Conservation (phyloP, 148 eudicot species). For the Chenopodium berlandieri region DNA sequence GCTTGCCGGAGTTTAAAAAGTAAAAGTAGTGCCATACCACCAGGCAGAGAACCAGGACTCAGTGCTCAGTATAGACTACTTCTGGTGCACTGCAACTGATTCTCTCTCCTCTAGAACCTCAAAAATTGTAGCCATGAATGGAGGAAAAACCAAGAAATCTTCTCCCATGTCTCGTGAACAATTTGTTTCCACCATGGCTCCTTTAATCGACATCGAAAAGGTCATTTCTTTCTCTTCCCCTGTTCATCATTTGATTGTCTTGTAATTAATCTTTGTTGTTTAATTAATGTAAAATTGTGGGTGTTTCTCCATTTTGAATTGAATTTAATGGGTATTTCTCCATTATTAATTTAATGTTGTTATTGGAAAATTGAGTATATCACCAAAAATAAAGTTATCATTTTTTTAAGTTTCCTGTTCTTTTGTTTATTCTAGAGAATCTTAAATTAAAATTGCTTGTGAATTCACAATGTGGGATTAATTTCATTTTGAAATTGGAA, state of each 20-base stretch:
- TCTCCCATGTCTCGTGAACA: conserved; percentile 57
- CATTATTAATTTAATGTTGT: too few relatives aligned
- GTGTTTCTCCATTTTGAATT: neutral
- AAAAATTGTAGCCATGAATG: conserved; percentile 32
- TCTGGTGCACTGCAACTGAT: too few relatives aligned
- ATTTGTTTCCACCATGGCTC: conserved; percentile 75
- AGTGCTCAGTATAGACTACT: too few relatives aligned
- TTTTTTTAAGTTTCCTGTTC: too few relatives aligned
- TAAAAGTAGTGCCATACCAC: too few relatives aligned
- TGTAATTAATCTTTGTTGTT: neutral
- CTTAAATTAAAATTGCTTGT: too few relatives aligned
- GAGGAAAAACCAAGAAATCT: conserved; percentile 38
- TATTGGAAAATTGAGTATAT: too few relatives aligned
- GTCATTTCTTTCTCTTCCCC: conserved; percentile 27
- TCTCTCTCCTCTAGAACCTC: neutral
- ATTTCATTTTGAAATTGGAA: neutral
- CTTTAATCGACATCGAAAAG: conserved; percentile 90
- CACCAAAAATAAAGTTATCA: too few relatives aligned
- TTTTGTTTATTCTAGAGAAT: neutral
- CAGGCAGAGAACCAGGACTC: too few relatives aligned
- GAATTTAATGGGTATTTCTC: too few relatives aligned
- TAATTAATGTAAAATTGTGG: neutral
- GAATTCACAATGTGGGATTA: neutral
- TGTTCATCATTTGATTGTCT: neutral
- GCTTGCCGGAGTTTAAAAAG: too few relatives aligned